Evolutionary conservation across 345 rosid species (phyloP).

Genomic region (Hibiscus trionum): DNA sequence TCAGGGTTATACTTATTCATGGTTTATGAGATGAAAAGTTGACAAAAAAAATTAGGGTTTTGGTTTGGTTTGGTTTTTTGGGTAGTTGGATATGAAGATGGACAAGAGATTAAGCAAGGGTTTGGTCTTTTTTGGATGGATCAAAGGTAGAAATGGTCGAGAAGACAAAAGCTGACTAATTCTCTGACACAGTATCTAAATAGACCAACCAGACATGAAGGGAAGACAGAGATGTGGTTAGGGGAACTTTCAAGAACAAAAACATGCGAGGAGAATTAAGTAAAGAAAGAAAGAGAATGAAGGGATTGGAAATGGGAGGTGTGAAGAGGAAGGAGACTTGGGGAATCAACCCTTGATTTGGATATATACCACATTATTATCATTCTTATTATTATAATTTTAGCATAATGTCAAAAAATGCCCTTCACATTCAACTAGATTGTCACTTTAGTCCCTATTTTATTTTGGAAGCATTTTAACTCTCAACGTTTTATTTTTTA

Average conservation of each 20-base stretch:
- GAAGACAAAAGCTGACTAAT: slow-evolving; percentile 19
- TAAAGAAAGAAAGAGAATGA: background rate
- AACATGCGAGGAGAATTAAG: slow-evolving; percentile 12
- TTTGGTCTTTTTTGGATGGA: background rate
- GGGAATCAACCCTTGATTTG: slow-evolving; percentile 21
- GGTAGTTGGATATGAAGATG: too few relatives aligned
- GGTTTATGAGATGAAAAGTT: slow-evolving; percentile 1
- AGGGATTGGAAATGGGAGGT: slow-evolving; percentile 34
- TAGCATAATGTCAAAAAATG: too few relatives aligned
- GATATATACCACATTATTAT: slow-evolving; percentile 3
- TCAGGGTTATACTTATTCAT: slow-evolving; percentile 20
- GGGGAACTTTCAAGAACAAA: slow-evolving; percentile 15
- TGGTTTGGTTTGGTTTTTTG: background rate
- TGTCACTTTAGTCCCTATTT: too few relatives aligned
- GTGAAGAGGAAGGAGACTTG: slow-evolving; percentile 25
- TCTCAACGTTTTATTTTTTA: too few relatives aligned
- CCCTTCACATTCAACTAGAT: too few relatives aligned
- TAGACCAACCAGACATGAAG: slow-evolving; percentile 13
- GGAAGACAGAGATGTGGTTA: slow-evolving; percentile 8
- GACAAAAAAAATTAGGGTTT: slow-evolving; percentile 19
- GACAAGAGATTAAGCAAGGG: background rate
- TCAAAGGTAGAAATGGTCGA: slow-evolving; percentile 1
- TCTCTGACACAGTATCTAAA: slow-evolving; percentile 25
- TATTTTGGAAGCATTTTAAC: too few relatives aligned
- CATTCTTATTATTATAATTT: too few relatives aligned